Evolutionary conservation across 768 basidiomycete species (phyloP), one percentile per base, ranked within the genome.

Genomic region (Pisolithus tinctorius): DNA sequence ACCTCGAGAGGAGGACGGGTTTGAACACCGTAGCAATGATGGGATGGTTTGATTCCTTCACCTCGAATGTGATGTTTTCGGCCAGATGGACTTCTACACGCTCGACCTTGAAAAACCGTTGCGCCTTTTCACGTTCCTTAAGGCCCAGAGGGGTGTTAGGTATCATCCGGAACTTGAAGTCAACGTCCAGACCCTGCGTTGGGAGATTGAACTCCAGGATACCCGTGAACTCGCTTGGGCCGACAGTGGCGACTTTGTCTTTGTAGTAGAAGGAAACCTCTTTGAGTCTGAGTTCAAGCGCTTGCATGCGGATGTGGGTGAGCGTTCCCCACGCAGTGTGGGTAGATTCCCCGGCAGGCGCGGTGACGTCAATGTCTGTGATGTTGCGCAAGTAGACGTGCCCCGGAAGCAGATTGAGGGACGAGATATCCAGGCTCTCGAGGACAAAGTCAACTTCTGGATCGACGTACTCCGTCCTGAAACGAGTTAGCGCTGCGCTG

Each of bases 241-340:
- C 74, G 40, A 85, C 51, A 4, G 72, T 66, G 4, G 79, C 69
- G 2, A 64, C 68, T 58, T 84, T 81, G 66, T 88, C 85, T 36
- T 74, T 76, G 66, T 84, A 88, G 65, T 77, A 88, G 71, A 88
- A 88, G 0, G 86, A 86, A 0, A 88, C 77, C 30, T 88, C 80
- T 52, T 74, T 68, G 42, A 88, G 75, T 8, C 69, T 60, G 29
- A 88, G 74, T 56, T 84, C 84, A 0, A 88, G 64, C 1, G 82
- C 86, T 53, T 84, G 81, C 23, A 82, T 66, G 45, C 77, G 79
- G 38, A 87, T 72, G 42, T 84, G 83, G 0, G 84, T 87, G 52
- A 85, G 73, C 0, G 83, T 74, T 41, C 84, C 84, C 29, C 86
- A 63, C 1, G 78, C 65, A 3, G 81, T 81, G 45, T 67, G 73